Conservation (phyloP, 2,329 filamentous ascomycete genomes). For the Lasiodiplodia citricola region DNA sequence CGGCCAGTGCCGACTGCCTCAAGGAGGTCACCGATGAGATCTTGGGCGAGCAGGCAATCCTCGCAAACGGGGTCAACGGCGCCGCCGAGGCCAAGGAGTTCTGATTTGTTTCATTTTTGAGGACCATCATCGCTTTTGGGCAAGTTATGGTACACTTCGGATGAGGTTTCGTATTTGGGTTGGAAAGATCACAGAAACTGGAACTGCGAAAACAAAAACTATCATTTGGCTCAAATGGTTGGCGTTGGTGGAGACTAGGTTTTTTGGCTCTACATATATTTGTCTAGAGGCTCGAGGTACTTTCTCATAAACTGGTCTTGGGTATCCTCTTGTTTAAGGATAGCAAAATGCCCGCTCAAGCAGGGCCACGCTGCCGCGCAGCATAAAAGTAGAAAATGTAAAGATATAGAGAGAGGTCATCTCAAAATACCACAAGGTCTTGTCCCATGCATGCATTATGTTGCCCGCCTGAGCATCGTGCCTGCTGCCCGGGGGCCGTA, state of each 20-base stretch:
- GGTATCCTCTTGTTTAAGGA: neutral
- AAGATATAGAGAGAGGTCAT: neutral
- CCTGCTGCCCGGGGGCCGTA: neutral
- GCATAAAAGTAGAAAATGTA: neutral
- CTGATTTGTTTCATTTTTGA: neutral
- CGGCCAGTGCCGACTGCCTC: slow-evolving; percentile 67
- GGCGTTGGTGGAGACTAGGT: neutral
- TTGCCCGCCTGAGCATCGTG: too few species aligned
- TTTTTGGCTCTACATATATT: neutral
- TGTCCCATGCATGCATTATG: neutral
- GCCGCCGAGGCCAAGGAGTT: slow-evolving; percentile 18
- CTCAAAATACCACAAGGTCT: neutral
- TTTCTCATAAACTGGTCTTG: neutral
- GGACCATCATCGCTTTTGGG: neutral
- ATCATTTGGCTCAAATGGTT: neutral
- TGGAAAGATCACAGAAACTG: neutral
- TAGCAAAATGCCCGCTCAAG: neutral
- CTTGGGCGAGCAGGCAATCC: neutral
- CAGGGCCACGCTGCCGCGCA: neutral
- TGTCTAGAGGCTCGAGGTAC: slow-evolving; percentile 7
- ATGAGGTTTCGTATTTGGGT: neutral
- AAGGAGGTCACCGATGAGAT: slow-evolving; percentile 14
- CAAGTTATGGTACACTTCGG: neutral
- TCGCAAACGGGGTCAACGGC: slow-evolving; percentile 18
- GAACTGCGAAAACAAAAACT: neutral